These are phyloP conservation scores for Juncus effusus DNA, from an alignment of 176 grass and related monocot species.

Conservation along the genomic window DNA sequence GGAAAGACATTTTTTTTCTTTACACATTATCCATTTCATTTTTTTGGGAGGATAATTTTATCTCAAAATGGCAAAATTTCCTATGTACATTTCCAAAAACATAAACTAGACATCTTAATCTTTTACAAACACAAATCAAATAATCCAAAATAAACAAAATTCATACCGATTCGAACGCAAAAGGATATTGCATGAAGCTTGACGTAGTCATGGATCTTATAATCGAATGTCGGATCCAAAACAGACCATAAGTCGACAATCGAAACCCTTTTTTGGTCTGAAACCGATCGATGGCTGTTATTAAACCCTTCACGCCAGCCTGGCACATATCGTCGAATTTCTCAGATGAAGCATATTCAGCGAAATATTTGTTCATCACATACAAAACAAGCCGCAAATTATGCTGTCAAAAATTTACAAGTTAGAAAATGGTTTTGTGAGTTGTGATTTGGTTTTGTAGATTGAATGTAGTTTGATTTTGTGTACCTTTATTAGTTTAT, in stretches of 20 bases:
- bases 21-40: neutral
- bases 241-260: slow-evolving; percentile 78
- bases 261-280: slow-evolving; percentile 70
- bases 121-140: neutral
- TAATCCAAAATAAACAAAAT: neutral
- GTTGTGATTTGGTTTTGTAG: neutral
- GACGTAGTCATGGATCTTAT: slow-evolving; percentile 60
- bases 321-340: slow-evolving; percentile 81
- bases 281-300: slow-evolving; percentile 74
- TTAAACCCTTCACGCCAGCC: slow-evolving; percentile 73
- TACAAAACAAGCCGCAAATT: slow-evolving; percentile 79
- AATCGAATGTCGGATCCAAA: slow-evolving; percentile 91
- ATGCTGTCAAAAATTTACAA: slow-evolving; percentile 41
- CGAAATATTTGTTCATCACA: slow-evolving; percentile 79
- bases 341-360: slow-evolving; percentile 48
- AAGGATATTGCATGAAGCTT: slow-evolving; percentile 79
- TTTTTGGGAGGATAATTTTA: neutral
- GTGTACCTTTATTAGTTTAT: slow-evolving; percentile 75
- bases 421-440: neutral
- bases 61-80: neutral
- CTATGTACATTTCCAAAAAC: too few relatives aligned
- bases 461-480: neutral
- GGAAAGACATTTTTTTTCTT: slow-evolving; percentile 9
- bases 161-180: slow-evolving; percentile 76
- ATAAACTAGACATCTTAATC: too few relatives aligned